Evolutionary conservation across 2,329 filamentous ascomycete genomes (phyloP).

Genomic region (Cercospora sp.): DNA sequence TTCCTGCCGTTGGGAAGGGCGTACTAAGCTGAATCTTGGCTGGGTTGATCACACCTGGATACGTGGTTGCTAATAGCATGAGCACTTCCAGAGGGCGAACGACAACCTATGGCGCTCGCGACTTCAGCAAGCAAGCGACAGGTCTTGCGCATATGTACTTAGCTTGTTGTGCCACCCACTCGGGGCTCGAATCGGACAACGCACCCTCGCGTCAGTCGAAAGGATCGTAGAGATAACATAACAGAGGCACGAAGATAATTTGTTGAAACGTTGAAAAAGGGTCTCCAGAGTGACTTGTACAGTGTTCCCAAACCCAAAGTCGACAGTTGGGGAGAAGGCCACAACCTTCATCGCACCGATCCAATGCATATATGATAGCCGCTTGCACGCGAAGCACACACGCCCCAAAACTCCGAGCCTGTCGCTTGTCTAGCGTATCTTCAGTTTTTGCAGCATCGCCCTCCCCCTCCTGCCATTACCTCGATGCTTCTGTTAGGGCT

Average conservation of each 20-base stretch:
- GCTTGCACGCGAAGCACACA: conserved; percentile 18
- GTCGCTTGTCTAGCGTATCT: conserved; percentile 8
- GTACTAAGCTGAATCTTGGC: not conserved
- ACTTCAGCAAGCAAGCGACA: not conserved
- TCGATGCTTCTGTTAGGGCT: conserved; percentile 11
- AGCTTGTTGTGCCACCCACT: not conserved
- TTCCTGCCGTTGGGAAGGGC: not conserved
- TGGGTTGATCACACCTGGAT: not conserved
- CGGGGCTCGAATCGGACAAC: not conserved
- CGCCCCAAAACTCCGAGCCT: conserved; percentile 8
- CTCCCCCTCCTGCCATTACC: conserved; percentile 16
- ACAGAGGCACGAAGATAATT: not conserved
- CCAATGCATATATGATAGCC: conserved; percentile 22
- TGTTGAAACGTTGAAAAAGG: not conserved
- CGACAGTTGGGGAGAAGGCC: not conserved
- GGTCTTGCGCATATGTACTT: not conserved
- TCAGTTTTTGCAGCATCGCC: conserved; percentile 2
- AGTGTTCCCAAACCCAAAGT: conserved; percentile 18
- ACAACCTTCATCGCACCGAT: conserved; percentile 9
- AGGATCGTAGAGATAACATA: not conserved
- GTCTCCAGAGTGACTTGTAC: conserved; percentile 18
- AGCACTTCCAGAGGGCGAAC: not conserved
- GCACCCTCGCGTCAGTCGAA: not conserved
- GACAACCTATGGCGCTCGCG: not conserved
- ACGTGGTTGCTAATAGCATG: not conserved